Base-by-base conservation (phyloP, 345 rosid species). In the Corchorus capsularis region DNA sequence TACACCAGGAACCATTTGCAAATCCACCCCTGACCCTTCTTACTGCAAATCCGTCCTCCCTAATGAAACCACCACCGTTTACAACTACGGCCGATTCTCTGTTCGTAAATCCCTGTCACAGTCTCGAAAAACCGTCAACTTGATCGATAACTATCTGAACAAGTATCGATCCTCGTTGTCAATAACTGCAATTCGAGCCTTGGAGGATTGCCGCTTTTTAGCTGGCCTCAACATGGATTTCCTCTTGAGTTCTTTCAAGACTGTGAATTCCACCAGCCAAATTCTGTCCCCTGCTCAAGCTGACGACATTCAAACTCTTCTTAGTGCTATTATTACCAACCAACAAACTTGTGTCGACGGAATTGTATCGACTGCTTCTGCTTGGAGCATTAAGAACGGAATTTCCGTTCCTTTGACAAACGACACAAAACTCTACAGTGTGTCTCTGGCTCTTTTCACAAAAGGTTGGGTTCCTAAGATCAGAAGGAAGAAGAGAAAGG, bases 301-400 rank as follows among this genome's bases (percentile, higher is more conserved):
- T 3, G 97, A 95, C 0, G 93, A 93, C 13, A 79, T 92, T 1
- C 94, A 92, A 61, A 90, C 96, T 15, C 77, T 87, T 12, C 87
- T 95, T 0, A 89, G 96, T 17, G 97, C 99, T 22, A 85, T 89
- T 63, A 66, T 95, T 66, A 95, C 99, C 2, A 93, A 93, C 79
- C 90, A 82, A 41, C 90, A 92, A 71, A 91, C 99, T 0, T 95
- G 98, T 67, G 70, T 84, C 1, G 99, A 92, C 4, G 92, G 99
- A 4, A 17, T 93, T 4, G 82, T 82, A 65, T 71, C 77, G 6
- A 80, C 90, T 0, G 83, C 92, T 41, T 83, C 94, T 0, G 82
- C 89, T 4, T 85, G 88, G 93, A 83, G 87, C 27, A 75, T 87
- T 8, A 81, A 71, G 75, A 85, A 86, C 56, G 95, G 89, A 22